Evolutionary conservation across 306 rosid genomes (phyloP), one percentile per base, ranked within the genome.

Genomic region (Rubus parviflorus): DNA sequence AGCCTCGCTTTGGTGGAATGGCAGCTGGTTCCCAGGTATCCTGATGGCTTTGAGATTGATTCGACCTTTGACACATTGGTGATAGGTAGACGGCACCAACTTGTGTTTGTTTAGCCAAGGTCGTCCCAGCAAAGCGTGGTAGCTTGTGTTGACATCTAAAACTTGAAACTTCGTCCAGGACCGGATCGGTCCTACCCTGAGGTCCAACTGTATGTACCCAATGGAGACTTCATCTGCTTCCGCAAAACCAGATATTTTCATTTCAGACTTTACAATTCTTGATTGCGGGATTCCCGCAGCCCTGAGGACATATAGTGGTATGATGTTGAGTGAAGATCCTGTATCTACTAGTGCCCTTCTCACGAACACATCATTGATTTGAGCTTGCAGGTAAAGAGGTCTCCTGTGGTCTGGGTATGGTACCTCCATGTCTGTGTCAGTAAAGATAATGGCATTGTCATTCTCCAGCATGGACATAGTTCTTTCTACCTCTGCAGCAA

Each of bases 401-500:
- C 7, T 23, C 15, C 38, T 58, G 6, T 58, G 64, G 0, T 58
- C 17, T 1, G 17, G 65, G 2, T 60, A 23, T 20, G 64, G 38
- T 0, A 57, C 64, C 14, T 22, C 64, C 64, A 57, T 57, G 7
- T 52, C 8, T 0, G 13, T 3, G 4, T n/a, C 30, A 8, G 9
- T 25, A 2, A 60, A 60, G 3, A 25, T 20, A 0, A 60, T 25
- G 3, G 19, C 41, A 25, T 60, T 60, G 19, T 60, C 8, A 3
- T 30, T 60, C 1, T 60, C 66, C 5, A 25, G 6, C 17, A 60
- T 4, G 3, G 19, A 25, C 0, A 20, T 0, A 2, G 61, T 54
- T 0, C 41, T 60, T 2, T 0, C 0, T 0, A 7, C 0, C 0
- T 60, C 38, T 0, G 7, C 0, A 12, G 8, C 3, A 13, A 60